Evolutionary conservation across 2,329 filamentous ascomycete genomes (phyloP).

Genomic region (Balansia obtecta): DNA sequence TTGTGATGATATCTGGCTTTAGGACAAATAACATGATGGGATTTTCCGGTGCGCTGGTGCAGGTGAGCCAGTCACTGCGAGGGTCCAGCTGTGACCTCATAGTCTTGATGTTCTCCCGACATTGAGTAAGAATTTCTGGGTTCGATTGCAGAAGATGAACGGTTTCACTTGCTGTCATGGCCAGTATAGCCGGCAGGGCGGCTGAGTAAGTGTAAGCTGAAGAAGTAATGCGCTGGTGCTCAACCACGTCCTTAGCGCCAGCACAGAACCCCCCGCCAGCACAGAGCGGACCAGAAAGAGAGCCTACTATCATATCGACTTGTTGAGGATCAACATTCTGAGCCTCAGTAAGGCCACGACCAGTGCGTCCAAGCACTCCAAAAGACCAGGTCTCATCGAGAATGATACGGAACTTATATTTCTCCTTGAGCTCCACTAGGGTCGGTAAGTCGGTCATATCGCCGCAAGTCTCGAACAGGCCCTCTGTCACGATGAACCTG

Average conservation of each 20-base stretch:
- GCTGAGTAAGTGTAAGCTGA: slow-evolving; percentile 93
- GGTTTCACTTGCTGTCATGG: slow-evolving; percentile 91
- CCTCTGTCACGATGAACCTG: slow-evolving; percentile 92
- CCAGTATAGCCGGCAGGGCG: slow-evolving; percentile 82
- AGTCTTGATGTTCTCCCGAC: slow-evolving; percentile 75
- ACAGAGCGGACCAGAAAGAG: slow-evolving; percentile 77
- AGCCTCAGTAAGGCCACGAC: slow-evolving; percentile 84
- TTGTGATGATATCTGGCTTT: slow-evolving; percentile 68
- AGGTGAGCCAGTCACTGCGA: slow-evolving; percentile 82
- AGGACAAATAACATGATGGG: slow-evolving; percentile 74
- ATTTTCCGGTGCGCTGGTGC: slow-evolving; percentile 72
- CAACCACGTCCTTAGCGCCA: slow-evolving; percentile 79
- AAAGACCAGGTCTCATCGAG: slow-evolving; percentile 98
- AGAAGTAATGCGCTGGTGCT: slow-evolving; percentile 89
- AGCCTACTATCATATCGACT: slow-evolving; percentile 95
- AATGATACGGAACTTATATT: slow-evolving; percentile 96
- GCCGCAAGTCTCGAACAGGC: slow-evolving; percentile 80
- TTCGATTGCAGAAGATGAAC: slow-evolving; percentile 75
- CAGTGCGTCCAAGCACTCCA: slow-evolving; percentile 82
- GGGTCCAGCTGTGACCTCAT: slow-evolving; percentile 85
- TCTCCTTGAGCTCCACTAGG: slow-evolving; percentile 84
- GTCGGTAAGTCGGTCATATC: slow-evolving; percentile 77
- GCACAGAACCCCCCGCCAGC: slow-evolving; percentile 95
- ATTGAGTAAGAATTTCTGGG: slow-evolving; percentile 65
- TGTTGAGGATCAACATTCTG: slow-evolving; percentile 91